These are phyloP conservation scores for Begonia fuchsioides DNA, from an alignment of 306 rosid genomes.

Conservation along the genomic window DNA sequence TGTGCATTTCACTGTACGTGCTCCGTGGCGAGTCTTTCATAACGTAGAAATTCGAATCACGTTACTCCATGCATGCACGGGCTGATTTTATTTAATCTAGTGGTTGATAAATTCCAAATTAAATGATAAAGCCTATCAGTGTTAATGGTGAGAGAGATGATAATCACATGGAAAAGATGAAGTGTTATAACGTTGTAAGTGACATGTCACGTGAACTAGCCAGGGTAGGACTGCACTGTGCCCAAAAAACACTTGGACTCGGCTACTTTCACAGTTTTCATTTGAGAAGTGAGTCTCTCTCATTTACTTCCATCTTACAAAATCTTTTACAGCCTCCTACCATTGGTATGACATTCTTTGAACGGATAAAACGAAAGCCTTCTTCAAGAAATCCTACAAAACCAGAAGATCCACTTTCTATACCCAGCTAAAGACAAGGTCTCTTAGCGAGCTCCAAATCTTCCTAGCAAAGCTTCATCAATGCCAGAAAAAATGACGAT, in stretches of 20 bases:
- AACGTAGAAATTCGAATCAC: not conserved
- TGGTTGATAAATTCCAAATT: not conserved
- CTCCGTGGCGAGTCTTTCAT: too few species aligned
- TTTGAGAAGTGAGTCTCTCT: not conserved
- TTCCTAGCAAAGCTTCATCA: conserved; percentile 19
- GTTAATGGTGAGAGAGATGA: not conserved
- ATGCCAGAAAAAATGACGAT: conserved; percentile 22
- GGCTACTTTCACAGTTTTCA: conserved; percentile 2
- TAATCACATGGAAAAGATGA: conserved; percentile 25
- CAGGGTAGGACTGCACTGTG: conserved; percentile 1
- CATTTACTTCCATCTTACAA: not conserved
- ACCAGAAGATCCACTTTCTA: conserved; percentile 2
- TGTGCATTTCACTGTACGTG: not conserved
- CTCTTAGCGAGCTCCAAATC: conserved; percentile 28
- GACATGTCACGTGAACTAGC: conserved; percentile 11
- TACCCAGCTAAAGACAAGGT: conserved; percentile 65
- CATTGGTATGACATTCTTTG: too few species aligned
- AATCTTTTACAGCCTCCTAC: not conserved
- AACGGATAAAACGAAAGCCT: too few species aligned
- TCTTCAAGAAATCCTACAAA: not conserved
- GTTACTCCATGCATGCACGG: too few species aligned
- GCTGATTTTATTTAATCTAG: not conserved
- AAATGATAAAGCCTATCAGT: not conserved
- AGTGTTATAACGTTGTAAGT: conserved; percentile 3
- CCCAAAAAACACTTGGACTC: conserved; percentile 2